phyloP scores from a whole-genome alignment of 768 basidiomycete species.

The Megacollybia marginata region DNA sequence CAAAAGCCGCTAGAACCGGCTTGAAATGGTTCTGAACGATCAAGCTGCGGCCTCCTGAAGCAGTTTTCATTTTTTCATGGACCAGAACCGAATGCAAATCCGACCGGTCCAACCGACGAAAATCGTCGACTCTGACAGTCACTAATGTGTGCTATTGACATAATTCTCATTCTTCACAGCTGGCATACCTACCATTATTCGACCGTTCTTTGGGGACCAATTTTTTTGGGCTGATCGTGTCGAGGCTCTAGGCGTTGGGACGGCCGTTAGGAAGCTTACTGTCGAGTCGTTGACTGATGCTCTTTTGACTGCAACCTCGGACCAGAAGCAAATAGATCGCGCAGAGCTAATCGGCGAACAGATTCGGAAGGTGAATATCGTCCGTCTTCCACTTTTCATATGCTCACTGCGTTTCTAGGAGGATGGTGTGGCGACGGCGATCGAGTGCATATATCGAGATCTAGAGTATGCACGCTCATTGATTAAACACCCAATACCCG shows the following conservation, averaged over 20 bases:
- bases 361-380: slow-evolving; percentile 62
- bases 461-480: slow-evolving; percentile 88
- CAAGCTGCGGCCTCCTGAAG: too few species aligned
- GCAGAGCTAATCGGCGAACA: slow-evolving; percentile 81
- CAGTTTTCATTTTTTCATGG: too few species aligned
- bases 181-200: slow-evolving; percentile 92
- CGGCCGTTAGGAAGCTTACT: slow-evolving; percentile 82
- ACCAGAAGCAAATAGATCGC: slow-evolving; percentile 81
- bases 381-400: neutral
- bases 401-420: slow-evolving; percentile 45
- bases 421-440: slow-evolving; percentile 88
- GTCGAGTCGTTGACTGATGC: slow-evolving; percentile 74
- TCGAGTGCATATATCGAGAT: slow-evolving; percentile 95
- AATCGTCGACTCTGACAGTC: too few species aligned
- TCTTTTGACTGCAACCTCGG: slow-evolving; percentile 73
- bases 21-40: neutral
- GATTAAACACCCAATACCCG: slow-evolving; percentile 48
- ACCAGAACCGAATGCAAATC: too few species aligned
- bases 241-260: slow-evolving; percentile 91
- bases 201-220: slow-evolving; percentile 97
- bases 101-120: too few species aligned
- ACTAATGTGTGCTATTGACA: neutral
- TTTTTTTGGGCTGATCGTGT: slow-evolving; percentile 98
- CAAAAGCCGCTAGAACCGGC: too few species aligned
- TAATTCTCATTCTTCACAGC: slow-evolving; percentile 32